Base-by-base conservation (phyloP, 2,329 filamentous ascomycete species). In the Diplodia corticola region DNA sequence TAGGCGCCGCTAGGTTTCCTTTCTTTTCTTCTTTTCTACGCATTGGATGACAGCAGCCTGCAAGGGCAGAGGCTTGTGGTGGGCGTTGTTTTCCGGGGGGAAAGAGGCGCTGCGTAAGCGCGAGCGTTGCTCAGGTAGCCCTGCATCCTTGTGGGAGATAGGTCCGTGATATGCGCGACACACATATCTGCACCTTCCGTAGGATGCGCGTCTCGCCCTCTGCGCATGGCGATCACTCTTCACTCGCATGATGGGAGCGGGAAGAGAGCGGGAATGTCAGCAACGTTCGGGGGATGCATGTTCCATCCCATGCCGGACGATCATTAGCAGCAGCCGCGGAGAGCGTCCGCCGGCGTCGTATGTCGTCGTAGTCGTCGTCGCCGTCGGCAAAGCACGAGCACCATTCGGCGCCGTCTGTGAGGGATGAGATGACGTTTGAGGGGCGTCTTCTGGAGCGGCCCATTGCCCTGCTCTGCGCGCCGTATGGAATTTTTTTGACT, bases 111-210 rank as follows among this genome's bases (percentile, higher is more conserved):
- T 46, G 37, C 28, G 40, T 44, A 44, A 35, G 44, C 55, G 55
- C 40, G 55, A 60, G 20, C 55, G 37, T 60, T 60, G 30, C n/a
- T 33, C 30, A 35, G 33, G 33, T 10, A 60, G 55, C 54, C 54
- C 22, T 28, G 55, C 24, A 57, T 44, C n/a, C n/a, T 20, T 44
- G 17, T 17, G 15, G 37, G 37, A 15, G 13, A 15, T 13, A 15
- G 17, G 6, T 40, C 57, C 57, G 57, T n/a, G n/a, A n/a, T 22
- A 61, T 61, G 57, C 57, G 57, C 57, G 57, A 61, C 57, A 61
- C 57, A 50, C 44, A 10, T 35, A 10, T 35, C 28, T 44, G 40
- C 40, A 35, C 1, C 33, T 35, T 35, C 33, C 33, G 33, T 10
- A 44, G 40, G 40, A 44, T 44, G 7, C 4, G 30, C 12, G 33